Evolutionary conservation across 139 green algal genomes (phyloP).

Genomic region (Chlamydomonas asymmetrica): DNA sequence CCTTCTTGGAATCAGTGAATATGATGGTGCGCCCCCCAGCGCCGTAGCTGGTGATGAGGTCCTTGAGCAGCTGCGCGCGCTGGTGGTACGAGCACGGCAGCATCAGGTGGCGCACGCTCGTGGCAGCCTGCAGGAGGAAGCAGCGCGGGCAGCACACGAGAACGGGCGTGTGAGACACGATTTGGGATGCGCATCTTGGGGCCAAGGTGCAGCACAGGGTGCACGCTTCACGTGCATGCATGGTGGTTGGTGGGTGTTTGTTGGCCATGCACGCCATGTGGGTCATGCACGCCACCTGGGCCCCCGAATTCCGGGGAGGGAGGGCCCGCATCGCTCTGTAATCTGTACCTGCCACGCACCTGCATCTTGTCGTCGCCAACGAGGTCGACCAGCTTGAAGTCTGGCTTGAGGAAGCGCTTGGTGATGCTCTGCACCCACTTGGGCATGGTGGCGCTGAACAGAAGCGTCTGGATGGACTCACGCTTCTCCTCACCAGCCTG

Average conservation of each 20-base stretch:
- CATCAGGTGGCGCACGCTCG: constrained; percentile 85
- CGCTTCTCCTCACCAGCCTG: constrained; percentile 19
- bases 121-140: constrained; percentile 73
- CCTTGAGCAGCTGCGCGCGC: constrained; percentile 62
- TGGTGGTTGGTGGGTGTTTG: too few relatives aligned
- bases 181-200: too few relatives aligned
- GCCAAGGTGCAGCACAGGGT: too few relatives aligned
- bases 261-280: too few relatives aligned
- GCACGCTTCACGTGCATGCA: too few relatives aligned
- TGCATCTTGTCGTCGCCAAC: constrained; percentile 91
- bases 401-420: constrained; percentile 76
- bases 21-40: constrained; percentile 86
- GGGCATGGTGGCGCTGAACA: constrained; percentile 97
- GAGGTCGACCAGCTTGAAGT: constrained; percentile 86
- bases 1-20: constrained; percentile 97
- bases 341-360: too few relatives aligned
- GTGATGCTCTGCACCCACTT: constrained; percentile 93
- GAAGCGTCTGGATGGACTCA: constrained; percentile 88
- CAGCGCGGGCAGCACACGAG: too few relatives aligned
- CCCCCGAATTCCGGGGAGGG: too few relatives aligned
- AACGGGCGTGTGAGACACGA: too few relatives aligned
- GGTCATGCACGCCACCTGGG: too few relatives aligned
- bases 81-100: constrained; percentile 90
- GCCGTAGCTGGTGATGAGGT: constrained; percentile 84
- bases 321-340: too few relatives aligned